Evolutionary conservation across 805 yeast genomes (phyloP).

Genomic region (Starmerella ratchasimensis): DNA sequence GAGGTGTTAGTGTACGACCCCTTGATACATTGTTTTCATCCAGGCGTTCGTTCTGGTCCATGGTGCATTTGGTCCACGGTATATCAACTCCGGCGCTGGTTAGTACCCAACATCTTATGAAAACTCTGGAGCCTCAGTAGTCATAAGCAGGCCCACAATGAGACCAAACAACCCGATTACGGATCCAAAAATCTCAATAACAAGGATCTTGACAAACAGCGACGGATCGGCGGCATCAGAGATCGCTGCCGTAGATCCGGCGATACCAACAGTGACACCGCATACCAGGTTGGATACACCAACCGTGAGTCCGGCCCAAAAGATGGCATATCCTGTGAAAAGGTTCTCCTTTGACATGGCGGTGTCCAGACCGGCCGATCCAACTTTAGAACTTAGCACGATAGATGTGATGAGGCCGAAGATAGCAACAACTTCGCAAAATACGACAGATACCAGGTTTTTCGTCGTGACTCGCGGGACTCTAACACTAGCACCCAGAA

Average conservation of each 20-base stretch:
- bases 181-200: conserved; percentile 93
- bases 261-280: conserved; percentile 93
- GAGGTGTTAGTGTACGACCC: too few relatives aligned
- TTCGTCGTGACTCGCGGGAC: conserved; percentile 96
- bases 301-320: conserved; percentile 97
- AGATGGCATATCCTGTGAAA: conserved; percentile 87
- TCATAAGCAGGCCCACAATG: conserved; percentile 94
- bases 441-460: conserved; percentile 88
- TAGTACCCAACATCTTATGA: conserved; percentile 25
- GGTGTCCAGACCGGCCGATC: conserved; percentile 45
- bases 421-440: conserved; percentile 98
- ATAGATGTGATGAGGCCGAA: conserved; percentile 96
- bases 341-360: conserved; percentile 69
- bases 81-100: neutral
- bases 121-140: conserved; percentile 86
- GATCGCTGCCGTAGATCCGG: conserved; percentile 97
- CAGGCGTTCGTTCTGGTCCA: too few relatives aligned
- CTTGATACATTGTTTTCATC: too few relatives aligned
- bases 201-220: conserved; percentile 86
- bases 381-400: conserved; percentile 83
- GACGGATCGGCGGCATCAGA: conserved; percentile 96
- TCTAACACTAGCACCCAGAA: conserved; percentile 95
- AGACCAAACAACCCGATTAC: conserved; percentile 94
- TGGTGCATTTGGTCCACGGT: too few relatives aligned
- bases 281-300: conserved; percentile 87